Conservation (phyloP, 1,139 yeast species). For the Kodamaea ohmeri region DNA sequence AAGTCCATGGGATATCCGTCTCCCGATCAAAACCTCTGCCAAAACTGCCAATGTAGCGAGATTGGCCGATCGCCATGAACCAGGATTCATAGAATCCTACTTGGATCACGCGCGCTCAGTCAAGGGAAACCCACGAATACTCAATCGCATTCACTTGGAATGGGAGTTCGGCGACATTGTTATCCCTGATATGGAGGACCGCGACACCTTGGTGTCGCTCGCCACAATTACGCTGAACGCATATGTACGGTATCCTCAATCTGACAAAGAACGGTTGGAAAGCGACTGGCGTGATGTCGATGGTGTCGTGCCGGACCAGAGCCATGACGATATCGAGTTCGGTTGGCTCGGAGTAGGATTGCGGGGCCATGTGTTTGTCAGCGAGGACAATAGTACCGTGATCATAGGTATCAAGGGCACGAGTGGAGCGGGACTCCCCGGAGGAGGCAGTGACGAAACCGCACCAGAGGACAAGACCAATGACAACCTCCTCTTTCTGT, state of each 20-base stretch:
- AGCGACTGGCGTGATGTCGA: constrained; percentile 85
- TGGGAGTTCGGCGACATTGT: constrained; percentile 51
- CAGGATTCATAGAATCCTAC: constrained; percentile 64
- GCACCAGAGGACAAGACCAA: constrained; percentile 76
- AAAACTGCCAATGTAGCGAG: constrained; percentile 38
- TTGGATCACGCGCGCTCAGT: constrained; percentile 52
- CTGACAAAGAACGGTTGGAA: constrained; percentile 51
- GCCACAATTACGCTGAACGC: constrained; percentile 93
- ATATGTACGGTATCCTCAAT: constrained; percentile 71
- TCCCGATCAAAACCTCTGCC: constrained; percentile 25
- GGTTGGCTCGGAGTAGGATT: constrained; percentile 90
- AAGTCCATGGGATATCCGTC: constrained; percentile 44
- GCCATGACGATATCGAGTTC: constrained; percentile 42
- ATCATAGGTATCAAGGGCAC: constrained; percentile 91
- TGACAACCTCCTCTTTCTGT: constrained; percentile 85
- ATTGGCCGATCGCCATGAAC: constrained; percentile 54
- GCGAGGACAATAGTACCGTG: constrained; percentile 60
- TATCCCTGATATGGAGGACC: constrained; percentile 75
- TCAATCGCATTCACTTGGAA: constrained; percentile 47
- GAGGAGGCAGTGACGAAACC: constrained; percentile 74
- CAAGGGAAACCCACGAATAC: constrained; percentile 42
- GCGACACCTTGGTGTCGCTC: constrained; percentile 65
- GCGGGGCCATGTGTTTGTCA: constrained; percentile 86
- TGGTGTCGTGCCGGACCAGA: constrained; percentile 48
- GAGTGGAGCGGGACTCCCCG: constrained; percentile 78